These are phyloP conservation scores for Diaporthe ampelina DNA, from an alignment of 2,329 filamentous ascomycete genomes.

Conservation along the genomic window DNA sequence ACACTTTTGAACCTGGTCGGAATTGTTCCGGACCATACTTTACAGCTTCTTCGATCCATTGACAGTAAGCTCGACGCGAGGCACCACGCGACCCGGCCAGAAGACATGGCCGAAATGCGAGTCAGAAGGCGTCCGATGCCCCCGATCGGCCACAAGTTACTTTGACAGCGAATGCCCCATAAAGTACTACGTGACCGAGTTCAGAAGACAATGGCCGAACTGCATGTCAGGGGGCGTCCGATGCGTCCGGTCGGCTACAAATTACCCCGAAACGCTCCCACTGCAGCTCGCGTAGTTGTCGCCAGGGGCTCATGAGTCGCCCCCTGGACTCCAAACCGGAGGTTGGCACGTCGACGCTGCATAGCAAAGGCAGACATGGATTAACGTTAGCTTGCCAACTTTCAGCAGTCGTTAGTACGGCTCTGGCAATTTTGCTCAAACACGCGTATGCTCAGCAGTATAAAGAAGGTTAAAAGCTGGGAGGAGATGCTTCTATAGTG, in stretches of 20 bases:
- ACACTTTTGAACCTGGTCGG: too few relatives aligned
- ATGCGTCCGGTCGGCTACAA: constrained; percentile 1
- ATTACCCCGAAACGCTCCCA: constrained; percentile 2
- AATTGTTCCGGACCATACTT: too few relatives aligned
- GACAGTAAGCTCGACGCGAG: too few relatives aligned
- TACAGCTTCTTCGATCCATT: too few relatives aligned
- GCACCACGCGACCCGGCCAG: not conserved
- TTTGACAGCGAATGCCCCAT: not conserved
- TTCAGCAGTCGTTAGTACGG: not conserved
- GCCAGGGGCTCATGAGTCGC: not conserved
- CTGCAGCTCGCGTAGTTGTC: constrained; percentile 6
- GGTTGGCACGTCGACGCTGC: not conserved
- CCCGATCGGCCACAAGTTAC: not conserved
- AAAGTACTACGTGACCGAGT: not conserved
- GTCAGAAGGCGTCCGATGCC: not conserved
- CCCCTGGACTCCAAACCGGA: not conserved
- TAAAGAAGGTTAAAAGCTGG: not conserved
- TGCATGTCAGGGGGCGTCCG: not conserved
- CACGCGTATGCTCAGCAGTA: not conserved
- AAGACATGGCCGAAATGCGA: not conserved
- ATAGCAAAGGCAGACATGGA: not conserved
- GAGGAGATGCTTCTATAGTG: not conserved
- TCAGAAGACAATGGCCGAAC: not conserved
- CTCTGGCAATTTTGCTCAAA: not conserved
- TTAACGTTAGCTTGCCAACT: constrained; percentile 1